These are phyloP conservation scores for Syncephalastrum racemosum DNA, from an alignment of 371 early-diverging fungal species.

Conservation along the genomic window DNA sequence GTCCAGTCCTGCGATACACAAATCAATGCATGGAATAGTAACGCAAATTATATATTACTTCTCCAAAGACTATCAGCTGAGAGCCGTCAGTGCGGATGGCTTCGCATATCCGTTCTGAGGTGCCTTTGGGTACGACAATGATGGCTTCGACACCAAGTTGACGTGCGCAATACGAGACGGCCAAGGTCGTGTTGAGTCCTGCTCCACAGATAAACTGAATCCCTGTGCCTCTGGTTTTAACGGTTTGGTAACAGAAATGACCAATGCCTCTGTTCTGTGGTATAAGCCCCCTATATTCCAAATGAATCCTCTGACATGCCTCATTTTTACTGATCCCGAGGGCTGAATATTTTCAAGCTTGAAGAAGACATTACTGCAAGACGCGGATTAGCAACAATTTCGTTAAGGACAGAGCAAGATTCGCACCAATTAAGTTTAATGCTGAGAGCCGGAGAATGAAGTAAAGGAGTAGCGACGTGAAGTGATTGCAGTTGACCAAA, in stretches of 20 bases:
- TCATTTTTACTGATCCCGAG: slow-evolving; percentile 73
- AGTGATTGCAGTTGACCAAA: slow-evolving; percentile 27
- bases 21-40: not conserved
- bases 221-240: slow-evolving; percentile 48
- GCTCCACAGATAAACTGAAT: slow-evolving; percentile 63
- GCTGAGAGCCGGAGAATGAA: slow-evolving; percentile 46
- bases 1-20: slow-evolving; percentile 41
- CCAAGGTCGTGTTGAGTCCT: slow-evolving; percentile 71
- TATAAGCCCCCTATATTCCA: no score
- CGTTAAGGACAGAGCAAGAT: not conserved
- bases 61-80: slow-evolving; percentile 54
- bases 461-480: slow-evolving; percentile 47
- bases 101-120: slow-evolving; percentile 51
- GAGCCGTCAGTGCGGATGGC: slow-evolving; percentile 64
- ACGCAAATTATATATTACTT: slow-evolving; percentile 12
- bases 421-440: slow-evolving; percentile 41
- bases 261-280: slow-evolving; percentile 60
- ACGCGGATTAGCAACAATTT: not conserved
- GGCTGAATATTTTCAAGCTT: slow-evolving; percentile 78
- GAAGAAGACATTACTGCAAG: slow-evolving; percentile 63
- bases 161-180: slow-evolving; percentile 68
- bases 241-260: slow-evolving; percentile 57
- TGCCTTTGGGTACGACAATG: slow-evolving; percentile 58
- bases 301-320: slow-evolving; percentile 44
- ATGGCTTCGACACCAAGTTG: slow-evolving; percentile 60